These are phyloP conservation scores for Tricholoma terreum DNA, from an alignment of 768 basidiomycete species.

Conservation along the genomic window DNA sequence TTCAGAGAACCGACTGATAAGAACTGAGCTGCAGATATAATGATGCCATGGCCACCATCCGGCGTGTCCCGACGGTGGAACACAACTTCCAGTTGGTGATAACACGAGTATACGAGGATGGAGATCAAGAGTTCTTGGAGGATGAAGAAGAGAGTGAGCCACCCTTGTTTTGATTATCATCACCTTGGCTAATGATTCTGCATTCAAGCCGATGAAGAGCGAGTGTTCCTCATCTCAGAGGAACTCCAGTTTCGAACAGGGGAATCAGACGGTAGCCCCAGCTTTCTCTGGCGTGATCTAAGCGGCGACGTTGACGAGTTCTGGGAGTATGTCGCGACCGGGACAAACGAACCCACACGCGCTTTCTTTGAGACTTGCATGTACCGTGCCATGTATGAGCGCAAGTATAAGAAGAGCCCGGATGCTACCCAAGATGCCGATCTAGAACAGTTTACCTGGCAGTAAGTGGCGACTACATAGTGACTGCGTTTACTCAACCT, in stretches of 20 bases:
- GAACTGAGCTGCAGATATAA: conserved; percentile 63
- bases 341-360: conserved; percentile 76
- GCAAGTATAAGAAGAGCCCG: conserved; percentile 76
- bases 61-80: conserved; percentile 72
- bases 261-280: conserved; percentile 69
- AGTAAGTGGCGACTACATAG: conserved; percentile 46
- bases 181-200: neutral
- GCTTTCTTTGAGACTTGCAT: conserved; percentile 92
- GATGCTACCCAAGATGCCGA: conserved; percentile 65
- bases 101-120: conserved; percentile 96
- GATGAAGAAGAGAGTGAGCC: conserved; percentile 86
- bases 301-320: conserved; percentile 90
- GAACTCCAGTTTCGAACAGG: conserved; percentile 84
- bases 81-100: conserved; percentile 90
- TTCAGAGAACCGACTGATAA: neutral
- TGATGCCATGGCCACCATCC: conserved; percentile 92
- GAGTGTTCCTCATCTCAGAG: conserved; percentile 87
- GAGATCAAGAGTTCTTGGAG: conserved; percentile 90
- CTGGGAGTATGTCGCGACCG: conserved; percentile 86
- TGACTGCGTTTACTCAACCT: neutral
- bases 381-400: conserved; percentile 95
- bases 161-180: neutral
- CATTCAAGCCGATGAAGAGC: conserved; percentile 83
- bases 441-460: conserved; percentile 78
- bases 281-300: conserved; percentile 89